A percentile compares a stretch with the other conserved stretches of the same genome.
Conservation (phyloP, 2,329 filamentous ascomycete species). For the Verticillium alfalfae region DNA sequence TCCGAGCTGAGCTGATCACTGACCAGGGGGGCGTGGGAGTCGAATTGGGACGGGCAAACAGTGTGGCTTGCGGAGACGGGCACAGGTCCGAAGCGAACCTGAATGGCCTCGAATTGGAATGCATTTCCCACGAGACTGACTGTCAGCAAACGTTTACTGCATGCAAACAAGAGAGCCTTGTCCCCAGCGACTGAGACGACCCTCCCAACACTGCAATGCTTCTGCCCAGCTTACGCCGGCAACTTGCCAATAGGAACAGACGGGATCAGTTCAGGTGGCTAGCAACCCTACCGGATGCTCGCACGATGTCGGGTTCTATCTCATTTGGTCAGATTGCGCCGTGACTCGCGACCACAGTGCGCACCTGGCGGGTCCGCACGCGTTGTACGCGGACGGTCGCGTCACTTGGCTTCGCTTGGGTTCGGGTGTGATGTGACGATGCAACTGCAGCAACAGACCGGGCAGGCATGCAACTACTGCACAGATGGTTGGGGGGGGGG, state of each 20-base stretch:
- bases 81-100: not conserved
- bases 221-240: too few relatives aligned
- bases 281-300: too few relatives aligned
- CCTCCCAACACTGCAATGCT: too few relatives aligned
- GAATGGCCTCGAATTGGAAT: not conserved
- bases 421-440: not conserved
- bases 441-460: not conserved
- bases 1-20: not conserved
- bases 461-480: not conserved
- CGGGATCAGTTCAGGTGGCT: too few relatives aligned
- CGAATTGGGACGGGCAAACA: not conserved
- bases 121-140: too few relatives aligned
- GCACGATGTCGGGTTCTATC: not conserved
- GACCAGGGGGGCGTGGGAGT: not conserved
- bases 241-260: too few relatives aligned
- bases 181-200: too few relatives aligned
- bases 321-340: not conserved
- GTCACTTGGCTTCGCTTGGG: not conserved
- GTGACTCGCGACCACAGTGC: not conserved
- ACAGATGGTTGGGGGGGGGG: not conserved
- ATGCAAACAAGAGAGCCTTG: too few relatives aligned
- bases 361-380: not conserved
- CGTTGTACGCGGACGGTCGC: not conserved
- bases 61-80: not conserved
- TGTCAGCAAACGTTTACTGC: too few relatives aligned